These are phyloP conservation scores for Trichomonas vaginalis DNA, from an alignment of 208 protist species.

Conservation along the genomic window DNA sequence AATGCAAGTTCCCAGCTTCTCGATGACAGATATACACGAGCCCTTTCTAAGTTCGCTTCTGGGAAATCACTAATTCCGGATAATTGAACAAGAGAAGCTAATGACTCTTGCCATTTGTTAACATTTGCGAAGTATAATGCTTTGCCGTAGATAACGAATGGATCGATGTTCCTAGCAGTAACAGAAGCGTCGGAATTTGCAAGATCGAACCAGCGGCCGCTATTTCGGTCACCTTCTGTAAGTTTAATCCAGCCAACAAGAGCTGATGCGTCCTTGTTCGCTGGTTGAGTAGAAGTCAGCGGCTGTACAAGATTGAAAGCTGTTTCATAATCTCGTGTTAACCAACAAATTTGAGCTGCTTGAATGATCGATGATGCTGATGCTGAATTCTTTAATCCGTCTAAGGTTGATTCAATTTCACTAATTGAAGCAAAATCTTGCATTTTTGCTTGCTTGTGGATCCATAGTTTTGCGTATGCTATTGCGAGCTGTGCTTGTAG, in stretches of 20 bases:
- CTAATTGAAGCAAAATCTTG: slow-evolving; percentile 4
- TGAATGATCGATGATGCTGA: not conserved
- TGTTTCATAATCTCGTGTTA: not conserved
- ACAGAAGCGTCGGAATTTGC: not conserved
- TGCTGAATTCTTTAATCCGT: not conserved
- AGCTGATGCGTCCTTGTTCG: not conserved
- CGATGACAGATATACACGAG: not conserved
- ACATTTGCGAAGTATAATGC: not conserved
- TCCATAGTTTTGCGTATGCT: not conserved
- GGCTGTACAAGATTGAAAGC: not conserved
- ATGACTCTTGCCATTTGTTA: not conserved
- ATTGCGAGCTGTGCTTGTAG: not conserved
- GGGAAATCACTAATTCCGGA: not conserved
- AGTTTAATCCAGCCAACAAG: slow-evolving; percentile 1
- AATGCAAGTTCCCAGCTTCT: not conserved
- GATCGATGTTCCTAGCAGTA: not conserved
- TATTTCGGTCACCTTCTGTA: not conserved
- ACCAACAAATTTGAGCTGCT: not conserved
- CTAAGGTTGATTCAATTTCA: not conserved
- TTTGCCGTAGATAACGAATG: not conserved
- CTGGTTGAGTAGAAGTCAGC: not conserved
- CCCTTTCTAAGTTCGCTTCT: not conserved
- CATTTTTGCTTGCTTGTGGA: not conserved
- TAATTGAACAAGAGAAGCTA: not conserved
- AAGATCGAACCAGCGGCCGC: not conserved